Percentiles rank a stretch among this genome's conserved stretches.
Conservation (phyloP, 2,329 filamentous ascomycete genomes). For the Aureobasidium melanogenum region DNA sequence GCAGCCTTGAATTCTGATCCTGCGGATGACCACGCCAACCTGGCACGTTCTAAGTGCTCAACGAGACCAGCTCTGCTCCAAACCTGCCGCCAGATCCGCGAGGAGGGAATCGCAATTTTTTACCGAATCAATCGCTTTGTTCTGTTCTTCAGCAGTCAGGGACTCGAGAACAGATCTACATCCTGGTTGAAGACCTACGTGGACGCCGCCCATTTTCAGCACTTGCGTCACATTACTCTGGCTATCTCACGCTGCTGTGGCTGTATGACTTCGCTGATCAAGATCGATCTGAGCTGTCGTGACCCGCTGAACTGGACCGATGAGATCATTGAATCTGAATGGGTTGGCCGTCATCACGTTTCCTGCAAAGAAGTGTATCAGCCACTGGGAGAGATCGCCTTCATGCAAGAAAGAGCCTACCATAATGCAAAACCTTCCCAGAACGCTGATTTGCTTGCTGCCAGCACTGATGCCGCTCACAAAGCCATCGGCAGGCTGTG, state of each 20-base stretch:
- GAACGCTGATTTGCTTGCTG: neutral
- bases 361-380: neutral
- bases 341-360: too few species aligned
- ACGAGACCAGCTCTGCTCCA: neutral
- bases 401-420: neutral
- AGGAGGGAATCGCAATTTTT: conserved; percentile 3
- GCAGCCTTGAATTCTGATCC: neutral
- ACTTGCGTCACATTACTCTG: neutral
- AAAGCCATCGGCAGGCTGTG: neutral
- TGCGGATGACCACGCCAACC: neutral
- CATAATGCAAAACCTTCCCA: neutral
- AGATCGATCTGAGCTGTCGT: neutral
- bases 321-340: too few species aligned
- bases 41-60: neutral
- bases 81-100: neutral
- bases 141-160: too few species aligned
- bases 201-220: neutral
- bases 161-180: neutral
- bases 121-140: neutral
- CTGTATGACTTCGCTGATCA: neutral
- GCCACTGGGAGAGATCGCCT: neutral
- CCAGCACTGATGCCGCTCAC: neutral
- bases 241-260: neutral
- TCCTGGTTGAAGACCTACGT: neutral
- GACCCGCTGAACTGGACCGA: neutral